Conservation (phyloP, 192 early-diverging fungal species). For the Chytriomyces sp. region DNA sequence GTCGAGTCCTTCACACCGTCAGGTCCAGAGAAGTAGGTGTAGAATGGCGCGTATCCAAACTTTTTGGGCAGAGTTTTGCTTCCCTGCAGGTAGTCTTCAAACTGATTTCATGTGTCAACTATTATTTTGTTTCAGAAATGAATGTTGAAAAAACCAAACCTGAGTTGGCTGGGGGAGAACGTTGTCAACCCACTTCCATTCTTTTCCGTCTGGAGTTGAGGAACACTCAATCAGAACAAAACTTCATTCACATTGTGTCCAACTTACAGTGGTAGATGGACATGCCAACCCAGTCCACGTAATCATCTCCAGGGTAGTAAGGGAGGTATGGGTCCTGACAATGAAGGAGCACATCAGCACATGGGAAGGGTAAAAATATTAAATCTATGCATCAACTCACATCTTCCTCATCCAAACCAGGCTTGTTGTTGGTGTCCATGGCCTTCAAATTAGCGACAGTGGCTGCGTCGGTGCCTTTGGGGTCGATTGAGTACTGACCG, state of each 20-base stretch:
- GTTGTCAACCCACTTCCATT: conserved; percentile 27
- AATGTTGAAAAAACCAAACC: not conserved
- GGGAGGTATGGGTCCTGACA: conserved; percentile 26
- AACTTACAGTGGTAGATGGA: conserved; percentile 38
- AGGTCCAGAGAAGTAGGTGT: conserved; percentile 26
- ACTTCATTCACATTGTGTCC: not conserved
- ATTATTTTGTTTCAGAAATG: no score
- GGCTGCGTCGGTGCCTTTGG: conserved; percentile 7
- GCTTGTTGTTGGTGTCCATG: conserved; percentile 30
- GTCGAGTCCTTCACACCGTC: conserved; percentile 12
- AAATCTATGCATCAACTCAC: not conserved
- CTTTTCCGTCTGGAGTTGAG: not conserved
- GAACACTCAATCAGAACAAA: not conserved
- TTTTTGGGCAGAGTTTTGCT: not conserved
- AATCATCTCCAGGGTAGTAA: conserved; percentile 34
- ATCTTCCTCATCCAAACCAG: conserved; percentile 13
- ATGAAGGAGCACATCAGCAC: not conserved
- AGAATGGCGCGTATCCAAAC: conserved; percentile 32
- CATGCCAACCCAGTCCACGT: conserved; percentile 37
- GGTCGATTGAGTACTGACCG: conserved; percentile 9
- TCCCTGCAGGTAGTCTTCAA: conserved; percentile 32
- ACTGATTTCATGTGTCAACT: not conserved
- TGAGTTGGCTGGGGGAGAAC: not conserved
- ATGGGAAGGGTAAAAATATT: not conserved
- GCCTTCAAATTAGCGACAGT: conserved; percentile 26